Evolutionary conservation across 495 filamentous ascomycete genomes (phyloP).

Genomic region (Penicillium cinerascens): DNA sequence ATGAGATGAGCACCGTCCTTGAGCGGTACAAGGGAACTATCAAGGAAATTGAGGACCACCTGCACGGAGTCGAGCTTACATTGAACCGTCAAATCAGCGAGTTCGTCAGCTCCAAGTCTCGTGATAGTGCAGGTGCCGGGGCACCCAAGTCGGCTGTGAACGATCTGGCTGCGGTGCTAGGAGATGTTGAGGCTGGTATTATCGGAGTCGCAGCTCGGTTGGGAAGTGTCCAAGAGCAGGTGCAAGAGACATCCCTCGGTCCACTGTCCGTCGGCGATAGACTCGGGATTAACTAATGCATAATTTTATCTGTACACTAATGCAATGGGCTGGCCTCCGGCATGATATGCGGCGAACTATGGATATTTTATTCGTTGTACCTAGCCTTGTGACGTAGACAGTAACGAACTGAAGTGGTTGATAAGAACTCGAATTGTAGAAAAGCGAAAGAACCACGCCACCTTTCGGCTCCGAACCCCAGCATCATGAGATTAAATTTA

Average conservation of each 20-base stretch:
- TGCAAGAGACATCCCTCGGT: conserved; percentile 64
- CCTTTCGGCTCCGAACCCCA: not conserved
- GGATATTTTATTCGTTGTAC: not conserved
- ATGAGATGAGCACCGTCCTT: conserved; percentile 67
- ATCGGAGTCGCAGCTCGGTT: conserved; percentile 70
- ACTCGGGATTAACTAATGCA: conserved; percentile 13
- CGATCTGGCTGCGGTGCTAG: conserved; percentile 64
- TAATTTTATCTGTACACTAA: conserved; percentile 16
- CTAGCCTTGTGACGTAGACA: conserved; percentile 3
- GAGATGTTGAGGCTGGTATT: conserved; percentile 76
- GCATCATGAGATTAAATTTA: not conserved
- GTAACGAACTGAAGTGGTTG: conserved; percentile 1
- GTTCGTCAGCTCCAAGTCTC: conserved; percentile 54
- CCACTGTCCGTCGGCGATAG: conserved; percentile 33
- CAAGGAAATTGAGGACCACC: conserved; percentile 77
- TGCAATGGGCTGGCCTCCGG: conserved; percentile 18
- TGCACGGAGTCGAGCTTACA: conserved; percentile 68
- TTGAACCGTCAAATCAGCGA: conserved; percentile 68
- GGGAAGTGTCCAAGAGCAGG: conserved; percentile 63
- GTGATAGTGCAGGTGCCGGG: conserved; percentile 42
- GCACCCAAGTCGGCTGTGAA: conserved; percentile 46
- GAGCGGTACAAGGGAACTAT: conserved; percentile 64
- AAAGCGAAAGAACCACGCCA: not conserved
- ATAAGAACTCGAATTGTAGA: not conserved
- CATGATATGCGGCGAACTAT: not conserved